Conservation (phyloP, 2,329 filamentous ascomycete species). For the Sporothrix pseudoabietina region DNA sequence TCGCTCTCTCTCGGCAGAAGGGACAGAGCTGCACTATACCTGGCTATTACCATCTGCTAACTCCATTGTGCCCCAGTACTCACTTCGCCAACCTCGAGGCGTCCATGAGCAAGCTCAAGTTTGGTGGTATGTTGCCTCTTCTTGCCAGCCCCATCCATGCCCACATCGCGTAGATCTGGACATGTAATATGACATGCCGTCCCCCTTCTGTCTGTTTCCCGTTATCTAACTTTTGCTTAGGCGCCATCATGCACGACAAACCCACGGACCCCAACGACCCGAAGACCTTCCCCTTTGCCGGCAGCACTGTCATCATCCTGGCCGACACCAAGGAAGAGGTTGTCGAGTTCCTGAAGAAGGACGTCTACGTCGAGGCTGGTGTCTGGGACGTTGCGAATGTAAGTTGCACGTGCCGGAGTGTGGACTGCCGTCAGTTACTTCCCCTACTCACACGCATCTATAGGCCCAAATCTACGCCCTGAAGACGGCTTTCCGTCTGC, state of each 20-base stretch:
- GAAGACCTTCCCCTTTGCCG: constrained; percentile 67
- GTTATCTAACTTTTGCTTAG: constrained; percentile 43
- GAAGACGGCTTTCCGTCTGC: constrained; percentile 40
- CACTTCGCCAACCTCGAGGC: constrained; percentile 62
- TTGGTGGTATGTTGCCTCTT: constrained; percentile 60
- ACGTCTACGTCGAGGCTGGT: constrained; percentile 70
- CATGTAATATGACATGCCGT: neutral
- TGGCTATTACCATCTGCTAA: neutral
- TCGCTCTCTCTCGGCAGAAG: neutral
- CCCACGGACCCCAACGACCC: constrained; percentile 61
- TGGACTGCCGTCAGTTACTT: neutral
- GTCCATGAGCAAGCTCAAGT: constrained; percentile 57
- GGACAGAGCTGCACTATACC: too few relatives aligned
- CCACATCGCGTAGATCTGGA: neutral
- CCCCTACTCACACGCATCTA: neutral
- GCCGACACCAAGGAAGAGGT: constrained; percentile 72
- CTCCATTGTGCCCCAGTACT: constrained; percentile 38
- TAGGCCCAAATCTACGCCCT: constrained; percentile 43
- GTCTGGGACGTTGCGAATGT: constrained; percentile 82
- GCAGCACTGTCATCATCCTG: constrained; percentile 68
- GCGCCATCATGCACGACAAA: constrained; percentile 67
- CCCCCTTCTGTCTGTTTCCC: neutral
- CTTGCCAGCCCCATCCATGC: neutral
- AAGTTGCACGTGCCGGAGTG: constrained; percentile 32
- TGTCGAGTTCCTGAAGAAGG: constrained; percentile 64